Evolutionary conservation across 129 eudicot genomes (phyloP).

Genomic region (Chrysanthemum makinoi): DNA sequence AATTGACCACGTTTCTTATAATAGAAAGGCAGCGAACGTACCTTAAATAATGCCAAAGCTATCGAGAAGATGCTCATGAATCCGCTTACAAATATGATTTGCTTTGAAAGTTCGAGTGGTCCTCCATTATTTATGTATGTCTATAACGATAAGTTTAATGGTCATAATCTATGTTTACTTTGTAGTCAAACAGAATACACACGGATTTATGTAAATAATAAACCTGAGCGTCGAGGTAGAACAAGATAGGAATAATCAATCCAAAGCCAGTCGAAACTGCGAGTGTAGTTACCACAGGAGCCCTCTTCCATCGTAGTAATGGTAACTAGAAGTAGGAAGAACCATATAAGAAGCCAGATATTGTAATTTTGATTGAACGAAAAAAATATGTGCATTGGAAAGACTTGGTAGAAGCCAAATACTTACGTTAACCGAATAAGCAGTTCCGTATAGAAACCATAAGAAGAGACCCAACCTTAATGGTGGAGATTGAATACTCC

Average conservation of each 20-base stretch:
- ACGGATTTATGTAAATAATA: neutral
- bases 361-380: too few relatives aligned
- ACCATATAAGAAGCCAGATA: too few relatives aligned
- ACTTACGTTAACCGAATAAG: constrained; percentile 31
- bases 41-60: constrained; percentile 31
- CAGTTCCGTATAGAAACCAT: constrained; percentile 32
- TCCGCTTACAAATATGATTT: constrained; percentile 24
- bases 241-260: constrained; percentile 29
- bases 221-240: constrained; percentile 33
- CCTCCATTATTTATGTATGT: constrained; percentile 2
- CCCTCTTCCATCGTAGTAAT: constrained; percentile 28
- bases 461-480: constrained; percentile 29
- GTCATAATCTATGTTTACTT: too few relatives aligned
- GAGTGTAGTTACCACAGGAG: constrained; percentile 21
- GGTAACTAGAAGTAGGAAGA: constrained; percentile 18
- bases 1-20: too few relatives aligned
- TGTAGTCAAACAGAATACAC: too few relatives aligned
- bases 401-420: too few relatives aligned
- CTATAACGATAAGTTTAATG: constrained; percentile 1
- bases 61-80: constrained; percentile 28
- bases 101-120: constrained; percentile 21
- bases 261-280: constrained; percentile 28
- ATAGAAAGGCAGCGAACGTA: neutral
- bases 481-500: constrained; percentile 25
- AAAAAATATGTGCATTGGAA: too few relatives aligned